Evolutionary conservation across 257 asterid species (phyloP).

Genomic region (Plantago ovata): DNA sequence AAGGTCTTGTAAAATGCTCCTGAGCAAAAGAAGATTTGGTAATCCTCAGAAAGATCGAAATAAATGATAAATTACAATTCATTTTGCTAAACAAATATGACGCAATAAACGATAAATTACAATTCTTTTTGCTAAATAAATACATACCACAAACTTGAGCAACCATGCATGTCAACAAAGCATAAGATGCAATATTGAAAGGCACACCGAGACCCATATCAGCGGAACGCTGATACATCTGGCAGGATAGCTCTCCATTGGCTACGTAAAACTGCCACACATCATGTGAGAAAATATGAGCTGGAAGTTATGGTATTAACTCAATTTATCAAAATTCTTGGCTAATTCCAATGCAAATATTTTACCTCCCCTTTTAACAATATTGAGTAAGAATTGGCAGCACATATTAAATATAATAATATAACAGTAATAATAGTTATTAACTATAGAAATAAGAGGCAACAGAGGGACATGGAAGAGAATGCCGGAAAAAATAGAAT

Average conservation of each 20-base stretch:
- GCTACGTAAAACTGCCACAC: conserved; percentile 64
- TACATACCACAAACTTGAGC: conserved; percentile 81
- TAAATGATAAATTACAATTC: too few relatives aligned
- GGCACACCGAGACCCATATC: conserved; percentile 91
- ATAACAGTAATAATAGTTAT: too few relatives aligned
- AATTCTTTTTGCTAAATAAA: not conserved
- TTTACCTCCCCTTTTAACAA: too few relatives aligned
- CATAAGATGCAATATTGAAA: conserved; percentile 75
- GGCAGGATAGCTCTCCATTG: conserved; percentile 83
- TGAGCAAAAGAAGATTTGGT: not conserved
- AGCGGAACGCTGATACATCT: conserved; percentile 84
- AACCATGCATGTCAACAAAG: conserved; percentile 71
- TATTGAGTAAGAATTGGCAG: not conserved
- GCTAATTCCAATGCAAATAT: too few relatives aligned
- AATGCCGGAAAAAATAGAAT: not conserved
- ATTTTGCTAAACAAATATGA: not conserved
- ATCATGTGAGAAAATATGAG: too few relatives aligned
- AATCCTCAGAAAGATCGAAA: not conserved
- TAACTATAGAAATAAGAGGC: too few relatives aligned
- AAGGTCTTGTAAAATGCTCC: not conserved
- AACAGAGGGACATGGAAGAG: too few relatives aligned
- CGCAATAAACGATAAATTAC: too few relatives aligned
- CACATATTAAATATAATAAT: too few relatives aligned
- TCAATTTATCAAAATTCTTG: too few relatives aligned
- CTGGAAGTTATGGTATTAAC: too few relatives aligned